Conservation (phyloP, 352 stramenopile genomes). For the Pythium monospermum region DNA sequence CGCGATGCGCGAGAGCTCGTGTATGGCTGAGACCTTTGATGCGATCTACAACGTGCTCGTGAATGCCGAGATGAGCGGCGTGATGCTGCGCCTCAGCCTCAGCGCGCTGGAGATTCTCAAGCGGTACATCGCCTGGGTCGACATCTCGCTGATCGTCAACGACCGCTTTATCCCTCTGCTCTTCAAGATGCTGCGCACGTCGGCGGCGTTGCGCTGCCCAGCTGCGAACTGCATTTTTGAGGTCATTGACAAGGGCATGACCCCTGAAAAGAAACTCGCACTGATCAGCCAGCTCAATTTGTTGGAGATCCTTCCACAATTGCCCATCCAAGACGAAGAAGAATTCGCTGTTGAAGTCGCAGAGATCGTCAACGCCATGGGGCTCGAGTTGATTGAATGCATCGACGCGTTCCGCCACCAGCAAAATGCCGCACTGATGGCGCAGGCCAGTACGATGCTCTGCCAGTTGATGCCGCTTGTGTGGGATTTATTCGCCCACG, state of each 20-base stretch:
- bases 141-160: constrained; percentile 80
- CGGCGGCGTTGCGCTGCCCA: constrained; percentile 50
- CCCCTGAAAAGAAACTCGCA: constrained; percentile 75
- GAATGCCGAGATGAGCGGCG: constrained; percentile 61
- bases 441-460: constrained; percentile 52
- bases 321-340: constrained; percentile 72
- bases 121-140: constrained; percentile 85
- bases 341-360: constrained; percentile 80
- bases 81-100: constrained; percentile 63
- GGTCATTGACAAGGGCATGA: constrained; percentile 86
- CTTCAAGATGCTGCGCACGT: constrained; percentile 61
- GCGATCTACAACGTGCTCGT: constrained; percentile 80
- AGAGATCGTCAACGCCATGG: constrained; percentile 79
- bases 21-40: constrained; percentile 75
- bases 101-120: constrained; percentile 75
- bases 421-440: constrained; percentile 37
- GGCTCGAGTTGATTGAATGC: constrained; percentile 73
- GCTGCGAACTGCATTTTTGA: constrained; percentile 83
- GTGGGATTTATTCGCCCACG: constrained; percentile 76
- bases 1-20: constrained; percentile 73
- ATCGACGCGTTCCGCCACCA: constrained; percentile 75
- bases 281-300: constrained; percentile 69
- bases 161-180: constrained; percentile 75
- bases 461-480: constrained; percentile 73
- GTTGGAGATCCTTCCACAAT: constrained; percentile 42